phyloP scores from a whole-genome alignment of 192 early-diverging fungal species.

The Dispira simplex region DNA sequence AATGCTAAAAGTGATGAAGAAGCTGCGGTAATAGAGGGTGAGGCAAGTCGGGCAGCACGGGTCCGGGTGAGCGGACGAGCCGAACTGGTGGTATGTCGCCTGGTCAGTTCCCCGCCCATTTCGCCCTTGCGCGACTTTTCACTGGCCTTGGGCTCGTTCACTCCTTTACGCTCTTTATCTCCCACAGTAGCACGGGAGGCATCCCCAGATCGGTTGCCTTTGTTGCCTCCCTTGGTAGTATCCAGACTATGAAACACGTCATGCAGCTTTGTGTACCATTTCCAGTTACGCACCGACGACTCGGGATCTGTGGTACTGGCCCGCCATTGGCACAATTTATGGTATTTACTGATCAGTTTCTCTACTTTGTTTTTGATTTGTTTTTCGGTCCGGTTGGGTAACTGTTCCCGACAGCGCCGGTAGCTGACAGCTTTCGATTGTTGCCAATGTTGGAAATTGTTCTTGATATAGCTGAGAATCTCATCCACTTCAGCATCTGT shows the following conservation, averaged over 20 bases:
- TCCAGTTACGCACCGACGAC: constrained; percentile 6
- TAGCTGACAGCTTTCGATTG: constrained; percentile 11
- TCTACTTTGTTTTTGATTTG: constrained; percentile 12
- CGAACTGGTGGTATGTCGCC: not conserved
- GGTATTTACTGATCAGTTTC: constrained; percentile 11
- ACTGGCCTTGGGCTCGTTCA: no score
- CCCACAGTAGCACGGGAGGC: no score
- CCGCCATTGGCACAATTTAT: constrained; percentile 8
- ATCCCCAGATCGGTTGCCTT: not conserved
- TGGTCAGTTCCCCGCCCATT: not conserved
- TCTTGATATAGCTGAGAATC: constrained; percentile 10
- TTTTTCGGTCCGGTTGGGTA: constrained; percentile 11
- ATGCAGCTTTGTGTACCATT: constrained; percentile 11
- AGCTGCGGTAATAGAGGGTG: constrained; percentile 8
- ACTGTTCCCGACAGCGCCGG: constrained; percentile 10
- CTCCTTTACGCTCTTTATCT: no score
- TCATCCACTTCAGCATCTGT: constrained; percentile 6
- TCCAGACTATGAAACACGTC: constrained; percentile 8
- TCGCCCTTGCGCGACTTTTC: no score
- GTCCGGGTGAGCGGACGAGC: not conserved
- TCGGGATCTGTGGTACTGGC: constrained; percentile 8
- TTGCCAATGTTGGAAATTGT: constrained; percentile 11
- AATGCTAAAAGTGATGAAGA: constrained; percentile 9
- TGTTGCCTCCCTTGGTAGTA: not conserved
- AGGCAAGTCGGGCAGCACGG: not conserved